A percentile compares a stretch with the other conserved stretches of the same genome.
Conservation (phyloP, 2,329 filamentous ascomycete species). For the Setomelanomma holmii region DNA sequence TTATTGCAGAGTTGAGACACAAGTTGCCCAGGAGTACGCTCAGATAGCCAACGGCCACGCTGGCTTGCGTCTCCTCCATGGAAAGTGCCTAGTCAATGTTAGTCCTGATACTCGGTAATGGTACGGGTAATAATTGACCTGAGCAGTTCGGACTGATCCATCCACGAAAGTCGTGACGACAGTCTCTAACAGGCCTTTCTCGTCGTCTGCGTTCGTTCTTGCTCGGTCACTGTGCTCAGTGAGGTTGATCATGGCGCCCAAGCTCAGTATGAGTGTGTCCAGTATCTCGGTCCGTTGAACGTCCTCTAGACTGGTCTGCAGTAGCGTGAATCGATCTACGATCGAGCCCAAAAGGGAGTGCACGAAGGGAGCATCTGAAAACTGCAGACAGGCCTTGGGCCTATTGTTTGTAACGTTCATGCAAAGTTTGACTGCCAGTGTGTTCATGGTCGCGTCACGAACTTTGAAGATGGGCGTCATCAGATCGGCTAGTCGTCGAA, state of each 20-base stretch:
- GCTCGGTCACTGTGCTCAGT: slow-evolving; percentile 76
- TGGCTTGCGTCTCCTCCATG: slow-evolving; percentile 74
- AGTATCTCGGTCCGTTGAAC: slow-evolving; percentile 62
- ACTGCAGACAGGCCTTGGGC: slow-evolving; percentile 69
- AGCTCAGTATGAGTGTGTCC: slow-evolving; percentile 76
- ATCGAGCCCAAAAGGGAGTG: slow-evolving; percentile 44
- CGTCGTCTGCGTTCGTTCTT: slow-evolving; percentile 39
- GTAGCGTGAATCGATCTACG: slow-evolving; percentile 28
- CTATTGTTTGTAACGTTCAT: slow-evolving; percentile 89
- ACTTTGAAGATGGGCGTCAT: slow-evolving; percentile 39
- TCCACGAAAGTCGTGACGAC: slow-evolving; percentile 73
- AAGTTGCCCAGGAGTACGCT: slow-evolving; percentile 84
- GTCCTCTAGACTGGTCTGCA: slow-evolving; percentile 47
- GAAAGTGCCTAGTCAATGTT: slow-evolving; percentile 56
- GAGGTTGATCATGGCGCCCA: slow-evolving; percentile 88
- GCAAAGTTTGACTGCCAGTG: slow-evolving; percentile 71
- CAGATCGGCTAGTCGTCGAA: slow-evolving; percentile 61
- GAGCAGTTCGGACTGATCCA: slow-evolving; percentile 68
- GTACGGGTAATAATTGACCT: slow-evolving; percentile 62
- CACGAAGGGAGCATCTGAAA: slow-evolving; percentile 65
- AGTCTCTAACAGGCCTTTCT: slow-evolving; percentile 59
- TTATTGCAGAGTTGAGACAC: slow-evolving; percentile 63
- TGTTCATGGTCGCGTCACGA: slow-evolving; percentile 24
- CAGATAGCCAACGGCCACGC: slow-evolving; percentile 86
- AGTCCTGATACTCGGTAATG: slow-evolving; percentile 8